phyloP scores from a whole-genome alignment of 495 filamentous ascomycete genomes.

The Xylaria telfairii region DNA sequence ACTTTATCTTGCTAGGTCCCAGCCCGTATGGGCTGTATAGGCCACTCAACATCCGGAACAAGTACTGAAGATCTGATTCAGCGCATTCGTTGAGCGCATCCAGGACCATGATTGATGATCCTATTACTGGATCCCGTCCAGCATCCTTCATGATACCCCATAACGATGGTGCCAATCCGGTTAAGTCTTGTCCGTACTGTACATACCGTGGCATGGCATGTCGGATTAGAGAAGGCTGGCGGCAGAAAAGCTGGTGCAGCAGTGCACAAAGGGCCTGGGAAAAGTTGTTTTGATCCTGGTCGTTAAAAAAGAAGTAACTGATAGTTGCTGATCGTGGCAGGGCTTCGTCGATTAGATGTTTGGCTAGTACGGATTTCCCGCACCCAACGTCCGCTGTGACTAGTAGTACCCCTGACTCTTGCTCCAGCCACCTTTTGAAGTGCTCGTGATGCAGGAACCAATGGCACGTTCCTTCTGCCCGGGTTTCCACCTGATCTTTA shows the following conservation, averaged over 20 bases:
- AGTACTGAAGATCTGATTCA: slow-evolving; percentile 1
- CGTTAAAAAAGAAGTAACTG: slow-evolving; percentile 67
- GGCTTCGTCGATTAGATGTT: slow-evolving; percentile 48
- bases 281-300: slow-evolving; percentile 50
- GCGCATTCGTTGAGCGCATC: slow-evolving; percentile 56
- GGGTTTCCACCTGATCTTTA: slow-evolving; percentile 45
- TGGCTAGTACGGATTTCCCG: slow-evolving; percentile 60
- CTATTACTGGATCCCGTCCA: slow-evolving; percentile 39
- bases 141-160: slow-evolving; percentile 49
- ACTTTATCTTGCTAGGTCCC: slow-evolving; percentile 44
- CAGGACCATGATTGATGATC: slow-evolving; percentile 54
- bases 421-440: slow-evolving; percentile 43
- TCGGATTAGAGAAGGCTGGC: slow-evolving; percentile 36
- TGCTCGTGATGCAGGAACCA: slow-evolving; percentile 46
- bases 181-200: slow-evolving; percentile 32
- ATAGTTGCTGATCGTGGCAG: slow-evolving; percentile 21
- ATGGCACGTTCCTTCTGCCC: slow-evolving; percentile 42
- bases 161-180: slow-evolving; percentile 40
- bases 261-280: slow-evolving; percentile 49
- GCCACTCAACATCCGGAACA: slow-evolving; percentile 6
- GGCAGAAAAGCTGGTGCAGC: slow-evolving; percentile 54
- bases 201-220: slow-evolving; percentile 34
- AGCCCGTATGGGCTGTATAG: no score
- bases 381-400: slow-evolving; percentile 61
- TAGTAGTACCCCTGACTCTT: slow-evolving; percentile 44